Evolutionary conservation across 164 flowering plant species (phyloP), one percentile per base, ranked within the genome.

Genomic region (Umbilicus rupestris): DNA sequence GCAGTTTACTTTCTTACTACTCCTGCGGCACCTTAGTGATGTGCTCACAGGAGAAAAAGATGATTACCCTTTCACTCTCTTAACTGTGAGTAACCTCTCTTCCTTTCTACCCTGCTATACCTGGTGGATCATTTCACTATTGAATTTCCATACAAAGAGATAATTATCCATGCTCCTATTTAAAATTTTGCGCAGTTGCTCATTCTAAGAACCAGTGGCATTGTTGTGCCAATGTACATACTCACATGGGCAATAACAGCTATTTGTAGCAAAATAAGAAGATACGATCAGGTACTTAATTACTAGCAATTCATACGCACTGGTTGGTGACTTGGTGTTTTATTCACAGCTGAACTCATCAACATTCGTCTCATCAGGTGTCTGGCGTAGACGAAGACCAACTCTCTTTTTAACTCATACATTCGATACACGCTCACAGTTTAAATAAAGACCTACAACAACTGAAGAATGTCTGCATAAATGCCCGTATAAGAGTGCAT

Each of bases 121-220:
- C 14, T 22, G 45, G 16, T 9, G 5, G 19, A 30, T 33, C 7
- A 35, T 30, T 30, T 60, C 63, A 60, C 41, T 8, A 2, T 14
- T 7, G 28, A 62, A 63, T 37, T 17, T 33, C 15, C 28, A 7
- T 20, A 24, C 12, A 15, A 20, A 24, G 26, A 63, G n/a, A 5
- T 35, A 20, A 2, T 1, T 19, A 10, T 20, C 24, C 17, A n/a
- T n/a, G 3, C 16, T 39, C 33, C 42, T 62, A 33, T 24, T 41
- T 20, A 3, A 12, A 50, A 2, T 1, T 20, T 50, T 37, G 45
- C 28, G 28, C 65, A 63, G 65, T 63, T 63, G 65, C 45, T 63
- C 65, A 63, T 63, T 37, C 65, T 63, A n/a, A 63, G 65, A 41
- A 39, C 65, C 3, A 37, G 65, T 63, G 65, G 65, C 29, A 63